A percentile compares a stretch with the other conserved stretches of the same genome.
These are phyloP conservation scores for Fistulinella cinereoalba DNA, from an alignment of 1,284 basidiomycete genomes.

Conservation along the genomic window DNA sequence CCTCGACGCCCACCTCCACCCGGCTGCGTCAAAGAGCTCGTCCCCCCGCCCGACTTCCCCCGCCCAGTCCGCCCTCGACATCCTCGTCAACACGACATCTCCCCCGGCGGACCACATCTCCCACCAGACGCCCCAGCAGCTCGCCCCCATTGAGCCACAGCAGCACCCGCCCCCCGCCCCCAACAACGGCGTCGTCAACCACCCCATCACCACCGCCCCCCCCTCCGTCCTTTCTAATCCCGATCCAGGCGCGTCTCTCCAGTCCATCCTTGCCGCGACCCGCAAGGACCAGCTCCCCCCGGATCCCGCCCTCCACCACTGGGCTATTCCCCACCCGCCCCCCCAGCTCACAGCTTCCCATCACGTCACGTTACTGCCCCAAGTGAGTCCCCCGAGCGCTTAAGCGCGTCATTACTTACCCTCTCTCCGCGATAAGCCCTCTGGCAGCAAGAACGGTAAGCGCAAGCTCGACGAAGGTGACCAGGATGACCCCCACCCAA, in stretches of 20 bases:
- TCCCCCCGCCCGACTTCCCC: constrained; percentile 40
- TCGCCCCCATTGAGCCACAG: constrained; percentile 23
- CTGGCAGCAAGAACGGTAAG: constrained; percentile 45
- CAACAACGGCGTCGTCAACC: constrained; percentile 30
- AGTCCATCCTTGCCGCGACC: constrained; percentile 57
- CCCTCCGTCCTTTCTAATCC: constrained; percentile 41
- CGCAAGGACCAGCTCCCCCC: constrained; percentile 40
- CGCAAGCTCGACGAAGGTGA: constrained; percentile 72
- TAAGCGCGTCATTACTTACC: constrained; percentile 29
- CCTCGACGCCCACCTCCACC: constrained; percentile 37
- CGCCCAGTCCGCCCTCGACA: constrained; percentile 37
- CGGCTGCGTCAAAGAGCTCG: constrained; percentile 35
- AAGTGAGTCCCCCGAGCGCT: constrained; percentile 31
- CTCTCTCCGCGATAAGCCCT: constrained; percentile 29
- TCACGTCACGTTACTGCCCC: constrained; percentile 28
- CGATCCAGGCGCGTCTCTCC: constrained; percentile 58
- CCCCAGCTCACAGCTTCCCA: constrained; percentile 30
- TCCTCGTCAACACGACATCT: constrained; percentile 41
- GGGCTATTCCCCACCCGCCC: constrained; percentile 36
- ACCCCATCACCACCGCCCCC: constrained; percentile 33
- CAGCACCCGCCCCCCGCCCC: constrained; percentile 18
- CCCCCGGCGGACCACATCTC: constrained; percentile 26
- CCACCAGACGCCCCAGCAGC: constrained; percentile 28
- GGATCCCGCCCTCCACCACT: constrained; percentile 41
- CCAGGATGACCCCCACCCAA: constrained; percentile 66